phyloP scores from a whole-genome alignment of 2,329 filamentous ascomycete species.

The Colletotrichum eleusines region DNA sequence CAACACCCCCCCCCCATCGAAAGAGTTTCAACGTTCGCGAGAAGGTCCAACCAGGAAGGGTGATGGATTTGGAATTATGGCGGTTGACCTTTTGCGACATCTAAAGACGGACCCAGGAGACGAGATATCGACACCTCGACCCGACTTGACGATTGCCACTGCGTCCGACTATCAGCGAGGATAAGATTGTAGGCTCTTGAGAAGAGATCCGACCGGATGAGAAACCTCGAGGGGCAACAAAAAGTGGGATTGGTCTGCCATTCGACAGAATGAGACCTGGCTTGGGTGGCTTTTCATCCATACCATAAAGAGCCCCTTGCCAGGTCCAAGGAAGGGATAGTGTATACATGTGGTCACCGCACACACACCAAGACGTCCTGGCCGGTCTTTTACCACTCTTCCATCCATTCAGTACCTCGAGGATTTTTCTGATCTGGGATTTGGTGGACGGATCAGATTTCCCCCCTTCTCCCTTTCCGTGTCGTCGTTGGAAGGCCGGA shows the following conservation, averaged over 20 bases:
- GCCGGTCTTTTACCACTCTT: slow-evolving; percentile 13
- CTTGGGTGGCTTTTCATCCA: slow-evolving; percentile 4
- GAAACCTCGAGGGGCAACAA: slow-evolving; percentile 30
- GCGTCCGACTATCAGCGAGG: slow-evolving; percentile 5
- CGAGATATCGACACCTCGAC: slow-evolving; percentile 39
- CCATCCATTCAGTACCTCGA: slow-evolving; percentile 12
- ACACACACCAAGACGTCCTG: slow-evolving; percentile 19
- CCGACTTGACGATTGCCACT: slow-evolving; percentile 10
- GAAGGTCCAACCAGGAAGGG: slow-evolving; percentile 38
- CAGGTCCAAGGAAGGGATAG: slow-evolving; percentile 19
- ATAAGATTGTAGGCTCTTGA: slow-evolving; percentile 35
- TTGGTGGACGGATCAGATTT: slow-evolving; percentile 14
- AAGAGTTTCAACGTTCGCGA: slow-evolving; percentile 40
- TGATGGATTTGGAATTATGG: slow-evolving; percentile 22
- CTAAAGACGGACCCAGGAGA: slow-evolving; percentile 8
- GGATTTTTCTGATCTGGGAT: slow-evolving; percentile 9
- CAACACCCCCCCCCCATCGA: slow-evolving; percentile 42
- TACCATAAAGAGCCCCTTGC: background rate
- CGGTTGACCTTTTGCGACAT: slow-evolving; percentile 15
- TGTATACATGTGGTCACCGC: slow-evolving; percentile 16
- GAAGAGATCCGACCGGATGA: slow-evolving; percentile 25
- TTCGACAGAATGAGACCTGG: slow-evolving; percentile 17
- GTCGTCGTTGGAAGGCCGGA: slow-evolving; percentile 30
- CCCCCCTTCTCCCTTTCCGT: background rate
- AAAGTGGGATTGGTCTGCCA: slow-evolving; percentile 20